Evolutionary conservation across 345 rosid species (phyloP).

Genomic region (Acer campestre): DNA sequence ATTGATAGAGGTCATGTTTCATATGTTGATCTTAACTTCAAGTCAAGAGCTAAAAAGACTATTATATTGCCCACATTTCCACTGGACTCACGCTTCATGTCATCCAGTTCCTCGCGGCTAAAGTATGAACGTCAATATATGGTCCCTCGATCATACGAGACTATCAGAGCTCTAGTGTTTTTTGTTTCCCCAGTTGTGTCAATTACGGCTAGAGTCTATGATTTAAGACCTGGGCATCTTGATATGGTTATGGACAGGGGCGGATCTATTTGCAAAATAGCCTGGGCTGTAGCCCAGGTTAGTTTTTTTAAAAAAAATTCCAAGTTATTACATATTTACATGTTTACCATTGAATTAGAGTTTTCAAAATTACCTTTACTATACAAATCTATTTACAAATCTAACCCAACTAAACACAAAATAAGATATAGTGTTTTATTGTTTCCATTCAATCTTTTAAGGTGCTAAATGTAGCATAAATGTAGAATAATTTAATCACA

Average conservation of each 20-base stretch:
- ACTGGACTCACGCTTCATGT: constrained; percentile 90
- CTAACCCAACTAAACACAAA: too few species aligned
- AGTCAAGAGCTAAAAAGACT: constrained; percentile 55
- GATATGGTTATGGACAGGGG: constrained; percentile 71
- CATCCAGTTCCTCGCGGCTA: constrained; percentile 56
- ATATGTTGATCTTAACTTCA: constrained; percentile 67
- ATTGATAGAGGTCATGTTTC: constrained; percentile 91
- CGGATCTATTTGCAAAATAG: too few species aligned
- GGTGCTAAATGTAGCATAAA: too few species aligned
- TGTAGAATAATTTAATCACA: too few species aligned
- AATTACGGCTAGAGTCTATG: constrained; percentile 81
- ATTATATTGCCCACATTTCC: constrained; percentile 90
- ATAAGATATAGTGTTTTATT: too few species aligned
- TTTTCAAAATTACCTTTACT: too few species aligned
- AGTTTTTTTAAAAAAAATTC: too few species aligned
- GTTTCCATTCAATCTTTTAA: too few species aligned
- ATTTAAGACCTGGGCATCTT: constrained; percentile 57
- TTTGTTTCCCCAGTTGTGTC: constrained; percentile 59
- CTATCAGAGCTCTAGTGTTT: constrained; percentile 83
- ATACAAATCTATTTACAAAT: too few species aligned
- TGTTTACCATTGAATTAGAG: too few species aligned
- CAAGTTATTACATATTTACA: too few species aligned
- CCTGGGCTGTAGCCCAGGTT: too few species aligned
- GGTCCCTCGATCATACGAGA: constrained; percentile 76
- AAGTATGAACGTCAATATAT: constrained; percentile 66